Conservation (phyloP, 2,329 filamentous ascomycete genomes). For the Trichoderma sp. region DNA sequence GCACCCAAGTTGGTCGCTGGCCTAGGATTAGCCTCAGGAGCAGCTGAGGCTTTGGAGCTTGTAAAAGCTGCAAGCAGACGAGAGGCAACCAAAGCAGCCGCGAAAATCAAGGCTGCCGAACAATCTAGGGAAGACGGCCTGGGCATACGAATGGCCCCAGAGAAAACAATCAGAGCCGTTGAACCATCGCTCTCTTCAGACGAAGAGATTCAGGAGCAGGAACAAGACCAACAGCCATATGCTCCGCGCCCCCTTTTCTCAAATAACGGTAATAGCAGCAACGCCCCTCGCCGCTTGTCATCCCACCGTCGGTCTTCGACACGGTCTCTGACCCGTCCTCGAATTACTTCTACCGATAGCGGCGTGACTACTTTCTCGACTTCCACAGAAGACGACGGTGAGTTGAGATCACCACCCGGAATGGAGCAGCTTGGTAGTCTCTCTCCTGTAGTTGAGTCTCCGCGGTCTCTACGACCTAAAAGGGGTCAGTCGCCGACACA, state of each 20-base stretch:
- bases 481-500: conserved; percentile 40
- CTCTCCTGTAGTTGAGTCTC: conserved; percentile 56
- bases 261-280: conserved; percentile 20
- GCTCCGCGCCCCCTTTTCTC: background rate
- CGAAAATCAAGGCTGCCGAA: background rate
- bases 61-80: conserved; percentile 4
- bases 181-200: conserved; percentile 26
- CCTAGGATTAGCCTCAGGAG: conserved; percentile 7
- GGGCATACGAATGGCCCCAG: background rate
- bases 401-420: conserved; percentile 25
- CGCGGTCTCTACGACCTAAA: conserved; percentile 44
- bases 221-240: conserved; percentile 19
- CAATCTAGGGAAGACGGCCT: background rate
- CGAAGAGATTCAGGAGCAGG: conserved; percentile 21
- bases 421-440: conserved; percentile 41
- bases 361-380: conserved; percentile 42
- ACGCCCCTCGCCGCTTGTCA: conserved; percentile 18
- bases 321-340: conserved; percentile 34
- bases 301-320: conserved; percentile 29
- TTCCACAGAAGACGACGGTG: conserved; percentile 33
- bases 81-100: background rate
- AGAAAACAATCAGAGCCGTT: conserved; percentile 26
- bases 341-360: conserved; percentile 39
- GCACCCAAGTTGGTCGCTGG: conserved; percentile 25
- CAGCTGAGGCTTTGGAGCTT: conserved; percentile 16